These are phyloP conservation scores for Hymenoscyphus albidus DNA, from an alignment of 2,329 filamentous ascomycete genomes.

Conservation along the genomic window DNA sequence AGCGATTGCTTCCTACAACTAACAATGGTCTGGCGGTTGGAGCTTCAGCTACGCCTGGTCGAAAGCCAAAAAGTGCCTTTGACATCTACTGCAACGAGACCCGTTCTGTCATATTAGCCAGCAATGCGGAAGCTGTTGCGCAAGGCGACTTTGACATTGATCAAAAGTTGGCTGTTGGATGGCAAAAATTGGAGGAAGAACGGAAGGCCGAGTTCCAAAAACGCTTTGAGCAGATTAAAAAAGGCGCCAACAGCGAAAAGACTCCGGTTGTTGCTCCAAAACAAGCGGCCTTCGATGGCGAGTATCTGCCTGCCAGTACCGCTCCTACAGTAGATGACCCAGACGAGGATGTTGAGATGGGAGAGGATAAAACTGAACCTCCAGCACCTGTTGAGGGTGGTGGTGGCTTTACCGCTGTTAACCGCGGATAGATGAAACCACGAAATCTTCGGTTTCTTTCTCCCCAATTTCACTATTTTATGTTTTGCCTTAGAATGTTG, in stretches of 20 bases:
- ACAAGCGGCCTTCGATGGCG: constrained; percentile 20
- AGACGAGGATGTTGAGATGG: constrained; percentile 34
- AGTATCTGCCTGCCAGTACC: constrained; percentile 15
- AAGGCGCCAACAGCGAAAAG: constrained; percentile 24
- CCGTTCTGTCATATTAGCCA: constrained; percentile 23
- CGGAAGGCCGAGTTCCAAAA: constrained; percentile 24
- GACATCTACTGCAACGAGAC: constrained; percentile 32
- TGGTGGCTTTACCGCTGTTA: constrained; percentile 34
- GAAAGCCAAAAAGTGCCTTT: constrained; percentile 28
- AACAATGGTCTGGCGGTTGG: constrained; percentile 36
- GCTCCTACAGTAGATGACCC: constrained; percentile 24
- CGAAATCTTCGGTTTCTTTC: background rate
- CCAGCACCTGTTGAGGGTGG: constrained; percentile 13
- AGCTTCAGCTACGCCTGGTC: constrained; percentile 7
- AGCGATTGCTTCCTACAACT: constrained; percentile 19
- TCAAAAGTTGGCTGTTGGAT: constrained; percentile 27
- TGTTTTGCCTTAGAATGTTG: background rate
- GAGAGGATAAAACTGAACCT: constrained; percentile 36
- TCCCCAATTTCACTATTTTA: background rate
- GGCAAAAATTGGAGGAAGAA: constrained; percentile 26
- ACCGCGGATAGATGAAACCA: constrained; percentile 17
- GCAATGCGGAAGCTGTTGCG: constrained; percentile 26
- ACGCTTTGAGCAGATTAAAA: constrained; percentile 33
- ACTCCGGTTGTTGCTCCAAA: constrained; percentile 23
- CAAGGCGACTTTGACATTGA: constrained; percentile 32